These are phyloP conservation scores for Diutina rugosa DNA, from an alignment of 1,139 yeast genomes.

Conservation along the genomic window DNA sequence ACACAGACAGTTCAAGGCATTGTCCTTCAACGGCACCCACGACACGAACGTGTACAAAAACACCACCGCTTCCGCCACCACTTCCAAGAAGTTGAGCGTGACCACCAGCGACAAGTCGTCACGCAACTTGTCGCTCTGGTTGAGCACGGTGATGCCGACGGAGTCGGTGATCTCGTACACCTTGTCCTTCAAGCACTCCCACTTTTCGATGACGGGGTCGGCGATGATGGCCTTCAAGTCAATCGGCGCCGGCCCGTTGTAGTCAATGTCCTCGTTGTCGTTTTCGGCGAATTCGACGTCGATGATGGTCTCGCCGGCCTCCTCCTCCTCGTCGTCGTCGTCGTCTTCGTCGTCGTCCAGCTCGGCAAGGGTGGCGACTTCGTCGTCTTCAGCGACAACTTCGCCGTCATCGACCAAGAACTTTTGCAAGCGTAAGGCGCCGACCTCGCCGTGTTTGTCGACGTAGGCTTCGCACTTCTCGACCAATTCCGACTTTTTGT, in stretches of 20 bases:
- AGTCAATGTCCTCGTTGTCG: conserved; percentile 11
- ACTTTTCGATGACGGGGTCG: conserved; percentile 24
- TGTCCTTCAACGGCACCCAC: conserved; percentile 25
- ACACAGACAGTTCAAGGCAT: conserved; percentile 24
- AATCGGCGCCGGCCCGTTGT: background rate
- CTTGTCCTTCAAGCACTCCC: conserved; percentile 16
- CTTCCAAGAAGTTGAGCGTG: conserved; percentile 30
- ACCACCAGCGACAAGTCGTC: conserved; percentile 36
- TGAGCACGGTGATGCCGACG: conserved; percentile 27
- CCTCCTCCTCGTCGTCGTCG: conserved; percentile 14
- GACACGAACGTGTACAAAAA: conserved; percentile 24
- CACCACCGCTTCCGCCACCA: conserved; percentile 23
- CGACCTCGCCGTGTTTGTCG: background rate
- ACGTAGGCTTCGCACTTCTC: background rate
- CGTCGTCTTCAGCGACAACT: conserved; percentile 10
- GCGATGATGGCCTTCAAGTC: conserved; percentile 10
- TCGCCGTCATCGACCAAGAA: background rate
- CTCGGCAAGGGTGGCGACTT: background rate
- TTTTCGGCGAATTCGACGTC: conserved; percentile 9
- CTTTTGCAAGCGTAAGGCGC: background rate
- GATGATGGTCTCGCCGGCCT: conserved; percentile 5
- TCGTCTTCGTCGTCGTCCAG: conserved; percentile 5
- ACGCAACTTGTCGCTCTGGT: conserved; percentile 14
- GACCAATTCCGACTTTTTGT: background rate
- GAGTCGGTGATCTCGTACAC: conserved; percentile 24